Evolutionary conservation across 441 rosid species (phyloP).

Genomic region (Erodium chrysanthum): DNA sequence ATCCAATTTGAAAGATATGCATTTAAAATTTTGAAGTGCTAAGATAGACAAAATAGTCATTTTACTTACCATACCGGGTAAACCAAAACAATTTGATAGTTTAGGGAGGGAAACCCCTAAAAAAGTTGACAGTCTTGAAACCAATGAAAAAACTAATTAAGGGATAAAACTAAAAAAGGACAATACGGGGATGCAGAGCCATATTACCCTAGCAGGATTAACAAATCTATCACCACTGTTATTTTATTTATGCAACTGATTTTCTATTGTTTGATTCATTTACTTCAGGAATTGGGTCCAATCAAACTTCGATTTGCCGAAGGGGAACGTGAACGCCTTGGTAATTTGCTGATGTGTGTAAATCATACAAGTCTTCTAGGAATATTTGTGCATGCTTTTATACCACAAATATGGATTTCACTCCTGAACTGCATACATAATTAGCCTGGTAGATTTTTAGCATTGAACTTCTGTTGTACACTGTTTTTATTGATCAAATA

Average conservation of each 20-base stretch:
- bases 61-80: neutral
- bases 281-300: slow-evolving; percentile 45
- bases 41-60: neutral
- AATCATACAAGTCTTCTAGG: slow-evolving; percentile 9
- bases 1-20: neutral
- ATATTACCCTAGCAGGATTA: neutral
- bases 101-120: neutral
- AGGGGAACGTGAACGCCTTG: slow-evolving; percentile 51
- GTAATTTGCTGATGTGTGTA: slow-evolving; percentile 24
- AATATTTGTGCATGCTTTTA: neutral
- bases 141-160: no score
- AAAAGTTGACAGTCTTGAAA: no score
- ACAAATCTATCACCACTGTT: slow-evolving; percentile 14
- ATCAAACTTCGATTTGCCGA: slow-evolving; percentile 68
- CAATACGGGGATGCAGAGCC: neutral
- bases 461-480: slow-evolving; percentile 4
- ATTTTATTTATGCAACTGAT: slow-evolving; percentile 6
- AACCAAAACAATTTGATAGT: neutral
- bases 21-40: neutral
- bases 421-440: neutral
- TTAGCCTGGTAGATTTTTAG: neutral
- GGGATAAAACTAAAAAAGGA: neutral
- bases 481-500: neutral
- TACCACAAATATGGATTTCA: neutral
- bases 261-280: slow-evolving; percentile 13